Conservation (phyloP, 176 grass and related monocot species). For the Phyllostachys edulis region DNA sequence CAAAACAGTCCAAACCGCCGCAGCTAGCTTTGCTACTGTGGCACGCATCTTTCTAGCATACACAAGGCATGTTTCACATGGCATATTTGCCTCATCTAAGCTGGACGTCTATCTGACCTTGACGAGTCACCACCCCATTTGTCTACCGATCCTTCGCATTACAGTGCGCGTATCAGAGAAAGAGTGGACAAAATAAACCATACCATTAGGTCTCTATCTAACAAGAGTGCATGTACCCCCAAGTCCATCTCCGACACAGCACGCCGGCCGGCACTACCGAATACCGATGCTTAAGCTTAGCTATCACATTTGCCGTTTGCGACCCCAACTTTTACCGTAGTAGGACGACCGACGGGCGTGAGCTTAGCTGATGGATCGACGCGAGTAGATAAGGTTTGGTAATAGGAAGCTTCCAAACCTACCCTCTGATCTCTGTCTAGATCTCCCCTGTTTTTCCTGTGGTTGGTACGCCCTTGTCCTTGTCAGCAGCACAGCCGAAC, state of each 20-base stretch:
- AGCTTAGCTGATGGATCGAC: background rate
- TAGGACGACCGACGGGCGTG: background rate
- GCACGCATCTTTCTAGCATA: slow-evolving; percentile 1
- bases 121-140: background rate
- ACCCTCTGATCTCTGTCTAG: background rate
- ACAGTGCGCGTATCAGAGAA: background rate
- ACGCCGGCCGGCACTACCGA: background rate
- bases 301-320: too few species aligned
- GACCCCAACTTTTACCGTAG: background rate
- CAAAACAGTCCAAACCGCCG: background rate
- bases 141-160: background rate
- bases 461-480: slow-evolving; percentile 30
- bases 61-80: slow-evolving; percentile 35
- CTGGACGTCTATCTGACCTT: background rate
- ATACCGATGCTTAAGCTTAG: background rate
- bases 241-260: background rate
- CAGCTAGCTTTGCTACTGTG: slow-evolving; percentile 2
- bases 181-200: background rate
- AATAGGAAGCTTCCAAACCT: background rate
- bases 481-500: background rate
- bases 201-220: background rate
- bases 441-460: background rate
- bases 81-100: background rate
- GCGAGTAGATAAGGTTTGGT: slow-evolving; percentile 35
- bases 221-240: background rate